A percentile compares a stretch with the other conserved stretches of the same genome.
Conservation (phyloP, 208 protist genomes). For the Leishmania tarentolae region DNA sequence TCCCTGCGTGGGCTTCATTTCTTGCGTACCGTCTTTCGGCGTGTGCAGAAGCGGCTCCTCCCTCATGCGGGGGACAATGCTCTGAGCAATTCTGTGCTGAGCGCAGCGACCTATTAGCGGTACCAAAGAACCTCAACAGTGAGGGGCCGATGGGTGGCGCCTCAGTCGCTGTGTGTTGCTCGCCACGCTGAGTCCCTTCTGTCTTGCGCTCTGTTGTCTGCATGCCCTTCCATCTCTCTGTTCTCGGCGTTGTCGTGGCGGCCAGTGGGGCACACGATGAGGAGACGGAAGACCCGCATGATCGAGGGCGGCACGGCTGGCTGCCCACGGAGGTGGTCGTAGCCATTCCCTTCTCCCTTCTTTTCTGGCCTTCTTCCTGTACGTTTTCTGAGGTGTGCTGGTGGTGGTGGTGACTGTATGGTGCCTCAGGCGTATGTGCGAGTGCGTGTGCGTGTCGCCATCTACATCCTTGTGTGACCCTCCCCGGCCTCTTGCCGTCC, state of each 20-base stretch:
- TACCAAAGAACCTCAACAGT: not conserved
- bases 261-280: not conserved
- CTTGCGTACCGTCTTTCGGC: not conserved
- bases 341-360: not conserved
- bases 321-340: not conserved
- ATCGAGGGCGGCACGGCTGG: not conserved
- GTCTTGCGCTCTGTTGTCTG: not conserved
- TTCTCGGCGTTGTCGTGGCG: not conserved
- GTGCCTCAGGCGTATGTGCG: not conserved
- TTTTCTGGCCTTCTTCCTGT: not conserved
- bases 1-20: not conserved
- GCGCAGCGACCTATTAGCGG: not conserved
- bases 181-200: not conserved
- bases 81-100: not conserved
- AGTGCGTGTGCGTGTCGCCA: not conserved
- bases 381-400: not conserved
- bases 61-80: not conserved
- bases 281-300: not conserved
- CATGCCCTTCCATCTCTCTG: not conserved
- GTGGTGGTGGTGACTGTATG: not conserved
- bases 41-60: not conserved
- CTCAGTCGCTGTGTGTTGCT: not conserved
- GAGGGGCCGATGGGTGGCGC: not conserved
- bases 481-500: not conserved
- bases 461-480: conserved; percentile 1